phyloP scores from a whole-genome alignment of 345 rosid species.

The Sonneratia caseolaris region DNA sequence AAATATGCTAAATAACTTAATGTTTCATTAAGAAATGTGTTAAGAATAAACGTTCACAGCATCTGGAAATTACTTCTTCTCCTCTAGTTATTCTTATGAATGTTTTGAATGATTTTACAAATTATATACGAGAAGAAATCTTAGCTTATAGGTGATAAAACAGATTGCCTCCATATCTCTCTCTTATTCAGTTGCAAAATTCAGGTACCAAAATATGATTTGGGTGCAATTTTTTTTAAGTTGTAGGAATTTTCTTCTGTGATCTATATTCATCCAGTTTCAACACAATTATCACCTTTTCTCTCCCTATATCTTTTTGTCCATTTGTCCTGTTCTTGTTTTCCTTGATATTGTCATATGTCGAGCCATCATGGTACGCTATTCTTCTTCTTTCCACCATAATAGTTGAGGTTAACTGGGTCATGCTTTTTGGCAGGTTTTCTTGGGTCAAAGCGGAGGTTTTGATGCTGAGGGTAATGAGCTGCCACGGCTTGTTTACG shows the following conservation, averaged over 20 bases:
- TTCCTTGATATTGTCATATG: neutral
- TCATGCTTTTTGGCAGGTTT: constrained; percentile 41
- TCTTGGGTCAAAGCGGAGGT: constrained; percentile 89
- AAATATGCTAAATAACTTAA: neutral
- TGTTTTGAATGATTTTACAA: no score
- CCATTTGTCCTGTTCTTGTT: neutral
- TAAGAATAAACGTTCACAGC: no score
- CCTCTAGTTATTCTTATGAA: no score
- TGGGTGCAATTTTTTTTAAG: neutral
- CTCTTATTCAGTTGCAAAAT: no score
- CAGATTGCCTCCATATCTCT: no score
- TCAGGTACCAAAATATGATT: no score
- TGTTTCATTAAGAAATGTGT: neutral
- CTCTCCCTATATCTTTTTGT: neutral
- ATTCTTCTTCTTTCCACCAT: neutral
- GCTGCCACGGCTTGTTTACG: constrained; percentile 78
- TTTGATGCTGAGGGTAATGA: constrained; percentile 86
- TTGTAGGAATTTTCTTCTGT: neutral
- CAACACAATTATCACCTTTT: neutral
- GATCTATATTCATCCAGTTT: neutral
- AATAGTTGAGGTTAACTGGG: neutral
- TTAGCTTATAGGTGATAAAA: no score
- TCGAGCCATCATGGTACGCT: neutral
- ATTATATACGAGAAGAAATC: no score
- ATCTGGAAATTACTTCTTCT: no score